Conservation (phyloP, 331 rosid genomes). For the Telfairia occidentalis region DNA sequence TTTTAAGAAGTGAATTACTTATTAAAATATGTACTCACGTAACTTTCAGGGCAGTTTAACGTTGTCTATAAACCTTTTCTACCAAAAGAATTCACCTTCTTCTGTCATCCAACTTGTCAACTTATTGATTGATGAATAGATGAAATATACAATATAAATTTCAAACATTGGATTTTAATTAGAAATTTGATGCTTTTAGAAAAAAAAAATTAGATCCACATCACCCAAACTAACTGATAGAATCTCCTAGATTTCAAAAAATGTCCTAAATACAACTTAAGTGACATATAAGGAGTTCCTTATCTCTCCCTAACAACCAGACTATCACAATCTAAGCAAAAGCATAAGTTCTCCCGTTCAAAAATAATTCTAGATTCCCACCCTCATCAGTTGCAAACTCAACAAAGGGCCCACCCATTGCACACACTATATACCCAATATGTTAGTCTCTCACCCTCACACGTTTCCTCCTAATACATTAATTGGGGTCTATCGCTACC, state of each 20-base stretch:
- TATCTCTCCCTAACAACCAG: neutral
- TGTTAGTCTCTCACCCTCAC: neutral
- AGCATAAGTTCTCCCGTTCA: neutral
- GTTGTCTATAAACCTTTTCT: neutral
- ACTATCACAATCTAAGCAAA: neutral
- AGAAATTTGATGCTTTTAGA: neutral
- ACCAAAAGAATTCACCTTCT: neutral
- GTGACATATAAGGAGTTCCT: neutral
- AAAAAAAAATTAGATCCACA: neutral
- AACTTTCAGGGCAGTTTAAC: neutral
- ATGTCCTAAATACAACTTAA: neutral
- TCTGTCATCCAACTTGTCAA: neutral
- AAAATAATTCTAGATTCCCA: neutral
- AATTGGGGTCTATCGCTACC: neutral
- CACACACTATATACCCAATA: neutral
- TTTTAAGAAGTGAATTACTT: neutral
- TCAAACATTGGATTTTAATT: neutral
- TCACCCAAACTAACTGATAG: neutral
- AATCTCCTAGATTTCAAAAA: neutral
- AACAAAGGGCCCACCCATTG: neutral
- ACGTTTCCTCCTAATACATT: neutral
- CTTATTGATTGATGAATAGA: neutral
- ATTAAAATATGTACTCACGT: neutral
- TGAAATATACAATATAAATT: neutral
- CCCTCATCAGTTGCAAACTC: neutral